Percentiles rank a stretch among this genome's conserved stretches.
Conservation (phyloP, 192 early-diverging fungal species). For the Coemansia sp. region DNA sequence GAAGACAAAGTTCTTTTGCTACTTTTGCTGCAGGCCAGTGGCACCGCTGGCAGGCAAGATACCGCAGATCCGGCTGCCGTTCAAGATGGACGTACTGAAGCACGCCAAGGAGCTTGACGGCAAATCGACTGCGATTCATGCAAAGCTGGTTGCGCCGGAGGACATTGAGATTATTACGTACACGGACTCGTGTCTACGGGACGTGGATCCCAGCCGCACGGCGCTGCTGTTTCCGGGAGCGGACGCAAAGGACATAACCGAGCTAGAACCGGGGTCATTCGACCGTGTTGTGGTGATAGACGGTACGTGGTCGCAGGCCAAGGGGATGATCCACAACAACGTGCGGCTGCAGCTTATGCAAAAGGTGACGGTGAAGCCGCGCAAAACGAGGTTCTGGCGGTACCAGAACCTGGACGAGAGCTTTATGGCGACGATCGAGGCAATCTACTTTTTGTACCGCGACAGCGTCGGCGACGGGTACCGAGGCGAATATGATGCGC, state of each 20-base stretch:
- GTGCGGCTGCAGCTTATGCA: constrained; percentile 49
- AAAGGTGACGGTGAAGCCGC: constrained; percentile 68
- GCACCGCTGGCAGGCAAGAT: constrained; percentile 52
- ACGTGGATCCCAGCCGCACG: constrained; percentile 65
- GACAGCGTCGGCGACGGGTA: constrained; percentile 70
- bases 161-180: constrained; percentile 67
- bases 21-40: constrained; percentile 64
- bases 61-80: constrained; percentile 68
- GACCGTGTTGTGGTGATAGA: constrained; percentile 86
- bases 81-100: constrained; percentile 75
- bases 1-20: constrained; percentile 71
- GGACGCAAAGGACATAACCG: constrained; percentile 63
- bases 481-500: constrained; percentile 80
- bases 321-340: constrained; percentile 57
- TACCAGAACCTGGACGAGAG: constrained; percentile 74
- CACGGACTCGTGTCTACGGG: constrained; percentile 52
- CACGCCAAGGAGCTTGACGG: constrained; percentile 77
- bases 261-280: constrained; percentile 67
- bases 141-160: constrained; percentile 70
- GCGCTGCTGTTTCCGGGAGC: constrained; percentile 86
- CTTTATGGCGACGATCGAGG: constrained; percentile 91
- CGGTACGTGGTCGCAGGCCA: constrained; percentile 94
- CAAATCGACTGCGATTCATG: constrained; percentile 88
- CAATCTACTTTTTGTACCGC: constrained; percentile 89
- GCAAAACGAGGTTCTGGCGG: constrained; percentile 88